Base-by-base conservation (phyloP, 1,284 basidiomycete species). In the Stygiomarasmius scandens region DNA sequence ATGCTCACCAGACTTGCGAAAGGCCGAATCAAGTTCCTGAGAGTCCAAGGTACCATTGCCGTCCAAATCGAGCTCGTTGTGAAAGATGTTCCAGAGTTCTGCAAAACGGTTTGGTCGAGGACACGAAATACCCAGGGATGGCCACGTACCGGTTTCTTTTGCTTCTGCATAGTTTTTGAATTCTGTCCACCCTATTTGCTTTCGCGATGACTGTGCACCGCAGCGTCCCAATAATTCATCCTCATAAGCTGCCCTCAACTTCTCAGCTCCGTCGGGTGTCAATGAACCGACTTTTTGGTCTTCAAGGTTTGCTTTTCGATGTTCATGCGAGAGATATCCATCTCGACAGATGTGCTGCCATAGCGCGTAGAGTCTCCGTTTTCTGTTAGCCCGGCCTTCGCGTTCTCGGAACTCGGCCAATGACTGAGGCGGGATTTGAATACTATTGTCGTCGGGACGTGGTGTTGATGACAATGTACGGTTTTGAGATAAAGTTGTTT, bases 41-140 rank as follows among this genome's bases (percentile, higher is more conserved):
- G 83, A 77, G 64, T 95, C 93, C 25, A 96, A 72, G 59, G 84
- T 83, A 2, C 93, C 94, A 72, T 96, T 93, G 29, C 87, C 83
- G 67, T 96, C 93, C 58, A 92, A 77, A 74, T 96, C 94, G 38
- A 96, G 81, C 63, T 94, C 87, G 63, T 91, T 84, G 66, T 95
- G 92, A 71, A 96, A 96, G 58, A 94, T 87, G 55, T 84, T 79
- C 94, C 95, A 96, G 47, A 96, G 78, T 72, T 96, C 92, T 88
- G 67, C 61, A 59, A 48, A 41, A 24, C 23, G 41, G 6, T 41
- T 45, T 51, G n/a, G n/a, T n/a, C n/a, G n/a, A n/a, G n/a, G n/a
- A n/a, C n/a, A n/a, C n/a, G n/a, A n/a, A n/a, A n/a, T n/a, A n/a
- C n/a, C n/a, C n/a, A 27, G 5, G 23, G 11, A 43, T 55, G 22